Evolutionary conservation across 169 alveolate genomes (phyloP).

Genomic region (Plasmodium vinckei): DNA sequence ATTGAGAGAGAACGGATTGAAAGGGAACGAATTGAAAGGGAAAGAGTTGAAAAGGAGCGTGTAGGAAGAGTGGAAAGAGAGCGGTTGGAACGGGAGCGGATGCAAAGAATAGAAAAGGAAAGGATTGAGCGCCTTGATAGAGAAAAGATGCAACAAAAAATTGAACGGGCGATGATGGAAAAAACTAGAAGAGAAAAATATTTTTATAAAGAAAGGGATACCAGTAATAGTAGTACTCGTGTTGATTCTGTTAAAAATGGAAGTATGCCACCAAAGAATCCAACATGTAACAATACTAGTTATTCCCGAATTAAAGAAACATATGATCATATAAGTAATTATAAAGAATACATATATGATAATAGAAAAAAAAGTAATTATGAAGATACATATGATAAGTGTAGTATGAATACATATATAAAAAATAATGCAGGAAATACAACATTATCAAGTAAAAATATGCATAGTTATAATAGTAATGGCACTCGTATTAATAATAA

Average conservation of each 20-base stretch:
- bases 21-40: slow-evolving; percentile 13
- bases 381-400: slow-evolving; percentile 19
- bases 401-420: slow-evolving; percentile 17
- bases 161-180: slow-evolving; percentile 11
- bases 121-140: slow-evolving; percentile 50
- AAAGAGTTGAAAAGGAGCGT: slow-evolving; percentile 18
- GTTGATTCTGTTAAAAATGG: slow-evolving; percentile 5
- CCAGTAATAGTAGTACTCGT: not conserved
- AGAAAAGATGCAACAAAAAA: slow-evolving; percentile 18
- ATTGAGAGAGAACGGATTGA: slow-evolving; percentile 13
- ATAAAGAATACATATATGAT: slow-evolving; percentile 23
- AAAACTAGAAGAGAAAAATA: slow-evolving; percentile 12
- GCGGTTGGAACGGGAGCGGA: slow-evolving; percentile 16
- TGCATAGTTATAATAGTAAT: slow-evolving; percentile 20
- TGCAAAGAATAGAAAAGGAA: not conserved
- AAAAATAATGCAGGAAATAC: slow-evolving; percentile 33
- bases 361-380: slow-evolving; percentile 17
- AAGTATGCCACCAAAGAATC: slow-evolving; percentile 14
- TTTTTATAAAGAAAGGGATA: not conserved
- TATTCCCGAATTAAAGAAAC: slow-evolving; percentile 53
- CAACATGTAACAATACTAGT: slow-evolving; percentile 11
- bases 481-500: slow-evolving; percentile 20
- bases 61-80: slow-evolving; percentile 22
- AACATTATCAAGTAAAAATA: slow-evolving; percentile 3
- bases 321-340: slow-evolving; percentile 21